These are phyloP conservation scores for Candida albicans DNA, from an alignment of 1,139 yeast genomes.

Conservation along the genomic window DNA sequence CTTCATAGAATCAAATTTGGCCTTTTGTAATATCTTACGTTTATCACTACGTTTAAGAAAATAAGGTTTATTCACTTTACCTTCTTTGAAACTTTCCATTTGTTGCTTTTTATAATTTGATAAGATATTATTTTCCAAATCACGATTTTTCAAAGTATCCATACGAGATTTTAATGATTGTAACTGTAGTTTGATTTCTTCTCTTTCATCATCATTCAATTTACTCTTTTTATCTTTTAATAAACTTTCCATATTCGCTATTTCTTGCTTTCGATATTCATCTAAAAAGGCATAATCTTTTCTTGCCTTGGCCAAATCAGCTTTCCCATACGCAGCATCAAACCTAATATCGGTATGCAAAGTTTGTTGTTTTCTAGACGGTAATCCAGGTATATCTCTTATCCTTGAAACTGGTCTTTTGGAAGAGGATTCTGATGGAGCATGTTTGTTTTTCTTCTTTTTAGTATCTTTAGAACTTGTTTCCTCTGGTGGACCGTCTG, in stretches of 20 bases:
- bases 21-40: constrained; percentile 81
- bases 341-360: constrained; percentile 81
- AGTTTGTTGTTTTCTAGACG: constrained; percentile 38
- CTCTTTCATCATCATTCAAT: constrained; percentile 49
- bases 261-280: constrained; percentile 76
- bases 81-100: constrained; percentile 44
- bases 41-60: constrained; percentile 80
- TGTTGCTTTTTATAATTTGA: constrained; percentile 52
- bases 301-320: constrained; percentile 65
- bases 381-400: constrained; percentile 75
- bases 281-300: constrained; percentile 82
- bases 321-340: constrained; percentile 85
- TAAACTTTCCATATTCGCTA: constrained; percentile 55
- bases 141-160: constrained; percentile 74
- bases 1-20: constrained; percentile 85
- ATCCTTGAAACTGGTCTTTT: constrained; percentile 70
- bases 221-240: constrained; percentile 57
- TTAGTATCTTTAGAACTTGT: constrained; percentile 10
- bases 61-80: constrained; percentile 50
- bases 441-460: constrained; percentile 61
- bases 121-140: constrained; percentile 67
- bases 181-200: constrained; percentile 52
- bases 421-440: constrained; percentile 74
- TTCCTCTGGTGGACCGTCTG: constrained; percentile 19
- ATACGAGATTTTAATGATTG: constrained; percentile 72